Base-by-base conservation (phyloP, 2,329 filamentous ascomycete species). In the Sclerotinia subarctica region DNA sequence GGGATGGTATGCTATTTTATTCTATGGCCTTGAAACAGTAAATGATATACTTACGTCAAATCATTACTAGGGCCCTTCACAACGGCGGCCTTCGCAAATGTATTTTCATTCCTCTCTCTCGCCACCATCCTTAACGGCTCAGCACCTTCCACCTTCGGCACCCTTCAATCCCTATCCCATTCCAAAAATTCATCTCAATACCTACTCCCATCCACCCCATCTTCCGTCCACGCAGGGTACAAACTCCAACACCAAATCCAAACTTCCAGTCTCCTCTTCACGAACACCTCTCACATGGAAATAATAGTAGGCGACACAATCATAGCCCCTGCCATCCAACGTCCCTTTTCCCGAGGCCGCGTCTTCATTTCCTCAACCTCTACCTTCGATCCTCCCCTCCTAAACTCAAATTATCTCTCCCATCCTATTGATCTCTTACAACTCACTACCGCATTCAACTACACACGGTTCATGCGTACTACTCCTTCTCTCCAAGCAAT, bases 281-380 rank as follows among this genome's bases (percentile, higher is more conserved):
- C 49, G 24, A 26, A 54, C 2, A 66, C 56, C 11, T 38, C 46
- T 1, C 54, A 58, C 38, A 17, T 69, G 24, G 67, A 67, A 19
- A 32, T 69, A 2, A 66, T 66, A n/a, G 26, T 59, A 4, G 49
- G 63, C 35, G 67, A 69, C 5, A 42, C 10, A 3, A 29, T 21
- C n/a, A 66, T 53, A 21, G 52, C 29, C 49, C 64, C 68, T 10
- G 63, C 58, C 32, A 44, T 70, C 0, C 84, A 84, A 70, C 86
- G 69, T 32, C 70, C 87, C 0, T 83, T 86, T 74, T 85, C 84
- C 1, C 82, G 85, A 0, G 86, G 86, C 2, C 80, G 79, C 49
- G 82, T 86, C 63, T 86, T 88, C 76, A 78, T 82, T 49, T 71
- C 70, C 1, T 80, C 79, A 0, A 60, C 78, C 0, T 76, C 81